Evolutionary conservation across 2,329 filamentous ascomycete genomes (phyloP).

Genomic region (Ophiostoma sp.): DNA sequence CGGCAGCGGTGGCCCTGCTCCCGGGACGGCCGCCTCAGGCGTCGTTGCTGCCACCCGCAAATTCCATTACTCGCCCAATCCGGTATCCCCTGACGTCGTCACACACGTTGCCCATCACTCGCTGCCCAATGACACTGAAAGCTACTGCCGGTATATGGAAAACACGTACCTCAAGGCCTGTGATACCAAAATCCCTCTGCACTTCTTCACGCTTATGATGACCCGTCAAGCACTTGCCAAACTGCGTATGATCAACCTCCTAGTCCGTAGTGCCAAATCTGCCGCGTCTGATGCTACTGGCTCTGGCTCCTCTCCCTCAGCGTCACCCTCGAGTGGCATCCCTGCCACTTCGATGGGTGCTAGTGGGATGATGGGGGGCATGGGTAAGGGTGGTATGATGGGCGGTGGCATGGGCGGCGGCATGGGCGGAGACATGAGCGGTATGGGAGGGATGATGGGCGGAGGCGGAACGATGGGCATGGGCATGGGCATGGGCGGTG

Average conservation of each 20-base stretch:
- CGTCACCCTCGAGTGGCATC: neutral
- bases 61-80: constrained; percentile 35
- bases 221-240: constrained; percentile 52
- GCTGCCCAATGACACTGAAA: constrained; percentile 46
- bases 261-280: constrained; percentile 35
- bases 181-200: constrained; percentile 53
- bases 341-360: constrained; percentile 27
- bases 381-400: constrained; percentile 2
- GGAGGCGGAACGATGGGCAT: constrained; percentile 9
- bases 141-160: constrained; percentile 51
- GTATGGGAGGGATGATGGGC: neutral
- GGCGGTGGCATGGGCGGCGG: constrained; percentile 8
- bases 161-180: constrained; percentile 51
- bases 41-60: constrained; percentile 26
- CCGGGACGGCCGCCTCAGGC: constrained; percentile 29
- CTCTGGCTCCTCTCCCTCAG: constrained; percentile 21
- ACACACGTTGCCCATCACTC: constrained; percentile 47
- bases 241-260: constrained; percentile 50
- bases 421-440: constrained; percentile 14
- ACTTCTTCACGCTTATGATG: constrained; percentile 55
- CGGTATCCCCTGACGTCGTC: constrained; percentile 41
- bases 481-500: constrained; percentile 15
- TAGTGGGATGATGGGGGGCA: neutral
- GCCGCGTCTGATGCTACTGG: neutral
- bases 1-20: constrained; percentile 25